phyloP scores from a whole-genome alignment of 441 rosid genomes.

The Brassica hybrid region DNA sequence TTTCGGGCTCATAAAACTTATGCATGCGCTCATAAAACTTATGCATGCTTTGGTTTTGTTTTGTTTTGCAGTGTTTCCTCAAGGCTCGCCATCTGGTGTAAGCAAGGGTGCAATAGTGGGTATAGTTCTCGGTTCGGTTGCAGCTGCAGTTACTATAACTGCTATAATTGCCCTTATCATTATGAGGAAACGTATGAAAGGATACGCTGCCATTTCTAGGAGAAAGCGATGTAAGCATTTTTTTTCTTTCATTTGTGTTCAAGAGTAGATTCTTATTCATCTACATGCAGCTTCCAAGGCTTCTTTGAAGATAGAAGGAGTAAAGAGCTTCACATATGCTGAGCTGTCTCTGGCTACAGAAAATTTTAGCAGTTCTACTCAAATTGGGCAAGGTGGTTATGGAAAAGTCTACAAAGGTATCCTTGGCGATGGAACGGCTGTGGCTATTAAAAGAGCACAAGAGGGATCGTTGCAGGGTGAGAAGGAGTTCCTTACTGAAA shows the following conservation, averaged over 20 bases:
- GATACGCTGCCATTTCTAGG: constrained; percentile 52
- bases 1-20: not conserved
- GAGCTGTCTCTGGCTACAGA: constrained; percentile 83
- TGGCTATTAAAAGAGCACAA: constrained; percentile 93
- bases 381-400: constrained; percentile 95
- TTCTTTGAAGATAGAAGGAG: constrained; percentile 83
- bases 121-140: constrained; percentile 71
- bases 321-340: constrained; percentile 73
- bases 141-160: constrained; percentile 73
- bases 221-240: constrained; percentile 62
- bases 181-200: constrained; percentile 54
- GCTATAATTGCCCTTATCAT: constrained; percentile 73
- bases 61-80: constrained; percentile 50
- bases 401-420: constrained; percentile 90
- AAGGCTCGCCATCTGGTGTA: constrained; percentile 48
- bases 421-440: constrained; percentile 67
- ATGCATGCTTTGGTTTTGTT: constrained; percentile 11
- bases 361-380: constrained; percentile 66
- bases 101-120: constrained; percentile 73
- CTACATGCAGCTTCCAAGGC: constrained; percentile 60
- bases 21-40: constrained; percentile 7
- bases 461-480: constrained; percentile 95
- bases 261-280: constrained; percentile 11
- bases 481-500: constrained; percentile 91
- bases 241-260: constrained; percentile 7